Percentiles rank a stretch among this genome's conserved stretches.
Evolutionary conservation across 352 stramenopile genomes (phyloP).

Genomic region (Phytophthora cajani): DNA sequence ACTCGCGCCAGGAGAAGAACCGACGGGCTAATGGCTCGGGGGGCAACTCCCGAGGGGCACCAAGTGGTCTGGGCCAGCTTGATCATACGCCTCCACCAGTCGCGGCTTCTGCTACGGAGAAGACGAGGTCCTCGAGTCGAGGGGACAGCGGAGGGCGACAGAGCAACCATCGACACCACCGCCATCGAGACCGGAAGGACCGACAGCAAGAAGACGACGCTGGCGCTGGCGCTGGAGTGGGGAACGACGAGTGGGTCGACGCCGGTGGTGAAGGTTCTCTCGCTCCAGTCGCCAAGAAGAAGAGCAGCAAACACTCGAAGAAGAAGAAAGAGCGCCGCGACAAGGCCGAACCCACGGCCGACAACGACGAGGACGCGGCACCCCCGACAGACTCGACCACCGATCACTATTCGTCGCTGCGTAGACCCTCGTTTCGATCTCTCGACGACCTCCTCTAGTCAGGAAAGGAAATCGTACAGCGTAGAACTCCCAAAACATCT

Average conservation of each 20-base stretch:
- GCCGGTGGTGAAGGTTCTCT: background rate
- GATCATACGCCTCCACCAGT: constrained; percentile 35
- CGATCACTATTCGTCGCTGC: constrained; percentile 33
- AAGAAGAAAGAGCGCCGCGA: constrained; percentile 65
- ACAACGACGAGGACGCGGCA: constrained; percentile 7
- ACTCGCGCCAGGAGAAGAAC: constrained; percentile 43
- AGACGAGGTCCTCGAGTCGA: constrained; percentile 28
- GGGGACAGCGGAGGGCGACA: constrained; percentile 34
- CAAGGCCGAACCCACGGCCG: constrained; percentile 26
- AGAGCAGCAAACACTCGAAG: constrained; percentile 52
- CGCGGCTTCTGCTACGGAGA: constrained; percentile 11
- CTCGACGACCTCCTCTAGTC: constrained; percentile 25
- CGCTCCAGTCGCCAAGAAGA: constrained; percentile 42
- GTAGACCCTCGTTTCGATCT: constrained; percentile 26
- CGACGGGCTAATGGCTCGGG: constrained; percentile 12
- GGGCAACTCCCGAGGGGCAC: constrained; percentile 18
- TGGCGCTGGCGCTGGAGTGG: background rate
- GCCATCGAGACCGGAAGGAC: constrained; percentile 37
- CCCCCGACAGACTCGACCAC: constrained; percentile 10
- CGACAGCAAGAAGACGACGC: constrained; percentile 40
- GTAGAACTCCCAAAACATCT: too few species aligned
- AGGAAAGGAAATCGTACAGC: background rate
- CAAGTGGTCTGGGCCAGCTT: constrained; percentile 50
- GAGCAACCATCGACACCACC: constrained; percentile 34
- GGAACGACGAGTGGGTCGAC: constrained; percentile 25